A percentile compares a stretch with the other conserved stretches of the same genome.
Evolutionary conservation across 768 basidiomycete species (phyloP).

Genomic region (Kwoniella bestiolae): DNA sequence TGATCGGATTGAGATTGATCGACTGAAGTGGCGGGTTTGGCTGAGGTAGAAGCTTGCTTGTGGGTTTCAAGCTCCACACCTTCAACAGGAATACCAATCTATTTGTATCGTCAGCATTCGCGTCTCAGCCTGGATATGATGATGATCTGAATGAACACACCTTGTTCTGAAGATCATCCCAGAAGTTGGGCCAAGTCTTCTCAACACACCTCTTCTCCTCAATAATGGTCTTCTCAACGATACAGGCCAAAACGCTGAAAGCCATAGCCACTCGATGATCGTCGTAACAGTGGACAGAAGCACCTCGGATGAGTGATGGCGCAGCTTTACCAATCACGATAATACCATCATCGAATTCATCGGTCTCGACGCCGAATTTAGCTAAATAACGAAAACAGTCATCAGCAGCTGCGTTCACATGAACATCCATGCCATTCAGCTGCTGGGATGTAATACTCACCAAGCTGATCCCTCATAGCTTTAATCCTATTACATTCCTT

Average conservation of each 20-base stretch:
- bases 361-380: conserved; percentile 91
- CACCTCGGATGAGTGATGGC: conserved; percentile 67
- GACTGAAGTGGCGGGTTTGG: conserved; percentile 57
- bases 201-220: conserved; percentile 98
- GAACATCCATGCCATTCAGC: no score
- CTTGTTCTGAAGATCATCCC: conserved; percentile 97
- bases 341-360: conserved; percentile 89
- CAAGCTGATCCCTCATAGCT: conserved; percentile 94
- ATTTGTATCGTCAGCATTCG: background rate
- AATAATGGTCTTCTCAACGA: conserved; percentile 74
- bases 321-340: conserved; percentile 81
- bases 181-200: conserved; percentile 99
- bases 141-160: conserved; percentile 58
- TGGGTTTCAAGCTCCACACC: conserved; percentile 75
- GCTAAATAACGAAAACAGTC: conserved; percentile 60
- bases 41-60: conserved; percentile 59
- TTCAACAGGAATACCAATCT: conserved; percentile 87
- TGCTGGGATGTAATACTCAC: no score
- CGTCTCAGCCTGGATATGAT: background rate
- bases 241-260: conserved; percentile 82
- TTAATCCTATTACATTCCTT: conserved; percentile 97
- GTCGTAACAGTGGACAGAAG: conserved; percentile 91
- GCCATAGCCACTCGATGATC: conserved; percentile 99
- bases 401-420: background rate
- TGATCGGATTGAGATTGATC: conserved; percentile 41